Evolutionary conservation across 192 early-diverging fungal genomes (phyloP).

Genomic region (Coemansia umbellata): DNA sequence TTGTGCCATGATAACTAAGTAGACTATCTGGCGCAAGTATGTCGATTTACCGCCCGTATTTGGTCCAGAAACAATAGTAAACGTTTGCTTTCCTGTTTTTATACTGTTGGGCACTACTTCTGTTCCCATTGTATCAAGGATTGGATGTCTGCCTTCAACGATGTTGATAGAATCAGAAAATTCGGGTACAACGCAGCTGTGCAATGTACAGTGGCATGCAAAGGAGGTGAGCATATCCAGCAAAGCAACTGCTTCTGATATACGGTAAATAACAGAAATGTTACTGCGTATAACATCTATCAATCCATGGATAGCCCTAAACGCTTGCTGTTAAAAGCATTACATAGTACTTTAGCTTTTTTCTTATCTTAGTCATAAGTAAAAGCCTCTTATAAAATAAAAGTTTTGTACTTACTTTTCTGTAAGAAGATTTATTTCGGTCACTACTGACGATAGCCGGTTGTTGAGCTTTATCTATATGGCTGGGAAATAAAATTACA

Average conservation of each 20-base stretch:
- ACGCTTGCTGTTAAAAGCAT: neutral
- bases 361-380: neutral
- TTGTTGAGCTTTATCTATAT: constrained; percentile 71
- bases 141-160: constrained; percentile 72
- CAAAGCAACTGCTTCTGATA: constrained; percentile 71
- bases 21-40: constrained; percentile 76
- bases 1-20: constrained; percentile 80
- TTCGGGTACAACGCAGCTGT: constrained; percentile 60
- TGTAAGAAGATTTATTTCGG: constrained; percentile 78
- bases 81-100: constrained; percentile 53
- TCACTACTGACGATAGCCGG: constrained; percentile 73
- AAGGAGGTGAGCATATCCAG: constrained; percentile 78
- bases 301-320: constrained; percentile 29
- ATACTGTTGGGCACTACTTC: constrained; percentile 72
- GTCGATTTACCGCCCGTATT: constrained; percentile 94
- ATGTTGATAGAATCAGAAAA: constrained; percentile 77
- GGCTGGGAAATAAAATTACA: too few relatives aligned
- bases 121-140: constrained; percentile 55
- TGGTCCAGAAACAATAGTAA: constrained; percentile 83
- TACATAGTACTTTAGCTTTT: neutral
- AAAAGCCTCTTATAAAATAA: too few relatives aligned
- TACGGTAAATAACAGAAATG: constrained; percentile 64
- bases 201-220: constrained; percentile 60
- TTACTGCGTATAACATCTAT: constrained; percentile 53
- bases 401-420: constrained; percentile 56